A percentile compares a stretch with the other conserved stretches of the same genome.
Conservation (phyloP, 345 rosid species). For the Carallia pectinifolia region DNA sequence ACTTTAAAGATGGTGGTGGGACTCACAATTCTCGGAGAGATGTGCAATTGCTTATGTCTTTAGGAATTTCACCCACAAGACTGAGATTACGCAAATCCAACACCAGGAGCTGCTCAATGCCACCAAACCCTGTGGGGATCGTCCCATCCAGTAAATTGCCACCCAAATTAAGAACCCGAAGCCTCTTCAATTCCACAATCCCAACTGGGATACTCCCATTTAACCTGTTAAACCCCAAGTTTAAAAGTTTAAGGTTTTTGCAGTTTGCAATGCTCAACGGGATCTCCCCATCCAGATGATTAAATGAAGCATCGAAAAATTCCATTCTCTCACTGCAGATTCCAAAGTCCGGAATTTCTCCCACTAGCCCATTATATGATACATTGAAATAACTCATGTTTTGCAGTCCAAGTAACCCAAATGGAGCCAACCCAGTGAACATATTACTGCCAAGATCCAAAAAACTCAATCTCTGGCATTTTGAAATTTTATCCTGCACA, state of each 20-base stretch:
- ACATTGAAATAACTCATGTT: slow-evolving; percentile 69
- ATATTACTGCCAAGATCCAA: slow-evolving; percentile 78
- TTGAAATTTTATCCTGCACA: slow-evolving; percentile 49
- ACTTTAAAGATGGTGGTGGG: slow-evolving; percentile 15
- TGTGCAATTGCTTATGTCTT: slow-evolving; percentile 63
- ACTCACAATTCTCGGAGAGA: slow-evolving; percentile 90
- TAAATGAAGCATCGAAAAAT: slow-evolving; percentile 72
- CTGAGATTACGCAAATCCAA: slow-evolving; percentile 81
- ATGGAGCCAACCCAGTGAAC: slow-evolving; percentile 70
- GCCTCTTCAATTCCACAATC: slow-evolving; percentile 47
- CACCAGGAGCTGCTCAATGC: slow-evolving; percentile 63
- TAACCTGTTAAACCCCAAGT: slow-evolving; percentile 72
- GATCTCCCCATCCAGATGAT: slow-evolving; percentile 58
- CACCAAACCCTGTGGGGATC: slow-evolving; percentile 58
- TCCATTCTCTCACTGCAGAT: slow-evolving; percentile 60
- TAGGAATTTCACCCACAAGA: slow-evolving; percentile 71
- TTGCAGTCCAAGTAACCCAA: slow-evolving; percentile 49
- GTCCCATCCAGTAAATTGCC: slow-evolving; percentile 64
- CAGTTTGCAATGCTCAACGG: slow-evolving; percentile 63
- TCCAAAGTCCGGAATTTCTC: slow-evolving; percentile 55
- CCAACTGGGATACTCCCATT: slow-evolving; percentile 61
- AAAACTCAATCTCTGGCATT: slow-evolving; percentile 56
- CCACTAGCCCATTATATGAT: slow-evolving; percentile 62
- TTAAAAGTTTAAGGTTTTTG: slow-evolving; percentile 66
- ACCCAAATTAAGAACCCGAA: slow-evolving; percentile 68